Percentiles rank a stretch among this genome's conserved stretches.
phyloP scores from a whole-genome alignment of 495 filamentous ascomycete species.

The Tuber borchii region DNA sequence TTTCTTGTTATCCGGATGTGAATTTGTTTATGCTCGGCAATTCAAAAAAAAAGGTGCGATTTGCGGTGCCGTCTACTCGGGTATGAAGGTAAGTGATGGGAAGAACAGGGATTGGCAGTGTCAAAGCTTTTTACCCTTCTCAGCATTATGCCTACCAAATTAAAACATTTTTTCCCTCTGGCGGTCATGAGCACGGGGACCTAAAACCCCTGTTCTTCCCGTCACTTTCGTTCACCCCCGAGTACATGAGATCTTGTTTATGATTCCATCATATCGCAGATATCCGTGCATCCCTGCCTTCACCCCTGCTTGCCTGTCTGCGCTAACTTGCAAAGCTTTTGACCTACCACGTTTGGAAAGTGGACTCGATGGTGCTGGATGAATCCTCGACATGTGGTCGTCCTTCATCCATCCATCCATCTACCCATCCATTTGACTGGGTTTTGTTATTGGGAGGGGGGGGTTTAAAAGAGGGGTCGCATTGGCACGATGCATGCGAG shows the following conservation, averaged over 20 bases:
- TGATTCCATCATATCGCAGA: neutral
- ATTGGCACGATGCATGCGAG: neutral
- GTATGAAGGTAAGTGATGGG: no score
- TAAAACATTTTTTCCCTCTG: no score
- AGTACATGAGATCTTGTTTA: neutral
- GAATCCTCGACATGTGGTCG: neutral
- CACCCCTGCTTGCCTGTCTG: neutral
- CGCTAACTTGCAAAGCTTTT: neutral
- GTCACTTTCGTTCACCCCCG: no score
- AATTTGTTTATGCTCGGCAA: neutral
- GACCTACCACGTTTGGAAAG: neutral
- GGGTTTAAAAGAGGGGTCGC: neutral
- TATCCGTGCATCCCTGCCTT: neutral
- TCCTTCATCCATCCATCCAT: neutral
- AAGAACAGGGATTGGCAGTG: no score
- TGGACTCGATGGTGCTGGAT: neutral
- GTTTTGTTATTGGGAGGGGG: neutral
- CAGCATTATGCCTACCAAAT: no score
- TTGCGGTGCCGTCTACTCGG: neutral
- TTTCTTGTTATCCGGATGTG: neutral
- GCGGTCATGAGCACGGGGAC: no score
- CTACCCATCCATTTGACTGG: neutral
- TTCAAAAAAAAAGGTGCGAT: neutral
- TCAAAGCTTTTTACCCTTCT: no score
- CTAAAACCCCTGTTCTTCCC: no score